These are phyloP conservation scores for Haplosporangium sp. DNA, from an alignment of 371 early-diverging fungal species.

Conservation along the genomic window DNA sequence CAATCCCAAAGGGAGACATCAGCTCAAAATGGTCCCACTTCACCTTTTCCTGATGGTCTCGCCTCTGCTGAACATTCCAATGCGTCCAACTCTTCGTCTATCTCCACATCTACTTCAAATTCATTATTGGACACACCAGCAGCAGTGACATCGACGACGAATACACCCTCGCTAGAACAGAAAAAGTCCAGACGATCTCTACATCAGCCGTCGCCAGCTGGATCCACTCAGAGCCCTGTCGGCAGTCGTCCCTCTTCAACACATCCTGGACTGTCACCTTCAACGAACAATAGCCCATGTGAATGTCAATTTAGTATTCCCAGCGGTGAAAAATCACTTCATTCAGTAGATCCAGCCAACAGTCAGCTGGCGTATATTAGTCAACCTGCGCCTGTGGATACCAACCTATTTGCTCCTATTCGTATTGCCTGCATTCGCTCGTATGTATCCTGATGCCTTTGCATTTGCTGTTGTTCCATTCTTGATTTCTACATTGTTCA, in stretches of 20 bases:
- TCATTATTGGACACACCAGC: constrained; percentile 7
- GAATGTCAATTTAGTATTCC: constrained; percentile 52
- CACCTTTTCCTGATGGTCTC: background rate
- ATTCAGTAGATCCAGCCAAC: constrained; percentile 45
- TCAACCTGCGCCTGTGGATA: constrained; percentile 46
- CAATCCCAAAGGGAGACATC: constrained; percentile 8
- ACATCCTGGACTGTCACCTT: constrained; percentile 14
- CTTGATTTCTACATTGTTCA: background rate
- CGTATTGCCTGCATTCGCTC: constrained; percentile 55
- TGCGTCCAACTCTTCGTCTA: background rate
- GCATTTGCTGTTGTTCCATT: background rate
- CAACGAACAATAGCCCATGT: constrained; percentile 24
- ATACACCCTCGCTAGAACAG: constrained; percentile 12
- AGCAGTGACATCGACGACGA: background rate
- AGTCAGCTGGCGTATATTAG: constrained; percentile 47
- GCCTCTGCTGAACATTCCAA: background rate
- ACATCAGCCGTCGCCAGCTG: constrained; percentile 29
- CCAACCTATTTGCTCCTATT: constrained; percentile 51
- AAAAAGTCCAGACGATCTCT: constrained; percentile 38
- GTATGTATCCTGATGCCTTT: constrained; percentile 18
- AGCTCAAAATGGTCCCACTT: constrained; percentile 4
- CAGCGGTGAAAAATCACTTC: constrained; percentile 45
- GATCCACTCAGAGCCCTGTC: constrained; percentile 7
- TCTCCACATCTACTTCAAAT: constrained; percentile 3
- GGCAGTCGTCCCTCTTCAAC: constrained; percentile 16